Evolutionary conservation across 2,329 filamentous ascomycete species (phyloP).

Genomic region (Pleomassaria siparia): DNA sequence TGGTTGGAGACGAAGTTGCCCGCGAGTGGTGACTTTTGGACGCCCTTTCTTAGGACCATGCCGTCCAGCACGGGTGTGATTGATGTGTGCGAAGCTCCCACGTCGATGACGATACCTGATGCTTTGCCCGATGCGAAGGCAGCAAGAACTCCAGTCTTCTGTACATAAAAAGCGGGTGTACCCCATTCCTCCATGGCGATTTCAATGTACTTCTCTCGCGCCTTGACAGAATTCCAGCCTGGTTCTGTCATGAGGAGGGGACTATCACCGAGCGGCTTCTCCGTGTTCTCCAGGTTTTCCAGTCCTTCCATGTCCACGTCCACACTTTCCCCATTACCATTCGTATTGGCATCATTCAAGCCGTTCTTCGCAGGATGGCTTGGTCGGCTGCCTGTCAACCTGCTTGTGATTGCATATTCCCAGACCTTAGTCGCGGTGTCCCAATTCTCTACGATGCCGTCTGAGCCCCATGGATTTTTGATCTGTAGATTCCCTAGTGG

Average conservation of each 20-base stretch:
- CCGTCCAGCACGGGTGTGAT: slow-evolving; percentile 93
- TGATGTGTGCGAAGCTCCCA: slow-evolving; percentile 84
- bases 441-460: slow-evolving; percentile 95
- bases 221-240: slow-evolving; percentile 85
- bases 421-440: slow-evolving; percentile 85
- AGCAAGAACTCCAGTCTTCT: slow-evolving; percentile 83
- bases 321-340: slow-evolving; percentile 58
- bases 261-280: slow-evolving; percentile 81
- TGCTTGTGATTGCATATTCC: slow-evolving; percentile 89
- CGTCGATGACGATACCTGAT: slow-evolving; percentile 87
- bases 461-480: slow-evolving; percentile 85
- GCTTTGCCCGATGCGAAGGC: slow-evolving; percentile 93
- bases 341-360: slow-evolving; percentile 67
- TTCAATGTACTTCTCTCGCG: slow-evolving; percentile 91
- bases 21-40: slow-evolving; percentile 81
- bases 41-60: slow-evolving; percentile 83
- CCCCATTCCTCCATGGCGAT: slow-evolving; percentile 98
- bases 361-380: slow-evolving; percentile 74
- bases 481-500: slow-evolving; percentile 77
- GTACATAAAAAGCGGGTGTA: slow-evolving; percentile 90
- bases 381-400: slow-evolving; percentile 75
- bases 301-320: slow-evolving; percentile 64
- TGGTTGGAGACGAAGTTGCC: slow-evolving; percentile 90
- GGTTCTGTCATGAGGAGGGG: slow-evolving; percentile 93
- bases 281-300: slow-evolving; percentile 63